These are phyloP conservation scores for Talaromyces stipitatus DNA, from an alignment of 495 filamentous ascomycete genomes.

Conservation along the genomic window DNA sequence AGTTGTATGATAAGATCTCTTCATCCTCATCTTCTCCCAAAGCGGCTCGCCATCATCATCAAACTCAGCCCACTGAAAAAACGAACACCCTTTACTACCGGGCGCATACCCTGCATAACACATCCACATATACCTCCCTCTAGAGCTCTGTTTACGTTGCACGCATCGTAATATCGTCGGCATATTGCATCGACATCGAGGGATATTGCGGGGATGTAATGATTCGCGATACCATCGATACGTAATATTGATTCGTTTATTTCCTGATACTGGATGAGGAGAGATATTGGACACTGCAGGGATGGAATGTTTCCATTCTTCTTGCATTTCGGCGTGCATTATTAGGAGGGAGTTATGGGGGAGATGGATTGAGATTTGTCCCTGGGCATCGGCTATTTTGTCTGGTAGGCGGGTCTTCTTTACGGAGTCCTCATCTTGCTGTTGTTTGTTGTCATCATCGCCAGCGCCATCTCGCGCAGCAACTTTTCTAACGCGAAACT, in stretches of 20 bases:
- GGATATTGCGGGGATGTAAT: constrained; percentile 59
- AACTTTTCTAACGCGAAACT: constrained; percentile 79
- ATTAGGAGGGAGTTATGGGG: constrained; percentile 89
- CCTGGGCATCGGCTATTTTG: constrained; percentile 51
- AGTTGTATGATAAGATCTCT: constrained; percentile 5
- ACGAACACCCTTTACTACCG: constrained; percentile 68
- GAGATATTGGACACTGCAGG: constrained; percentile 64
- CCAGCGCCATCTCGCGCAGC: constrained; percentile 46
- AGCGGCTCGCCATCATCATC: constrained; percentile 77
- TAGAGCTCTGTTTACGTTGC: constrained; percentile 63
- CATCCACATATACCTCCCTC: constrained; percentile 89
- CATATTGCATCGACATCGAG: constrained; percentile 56
- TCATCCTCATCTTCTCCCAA: constrained; percentile 35
- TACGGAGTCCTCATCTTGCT: constrained; percentile 8
- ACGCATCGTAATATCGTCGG: constrained; percentile 71
- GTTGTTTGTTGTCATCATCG: constrained; percentile 15
- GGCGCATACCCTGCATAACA: constrained; percentile 73
- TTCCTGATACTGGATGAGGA: constrained; percentile 74
- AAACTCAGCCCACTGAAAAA: constrained; percentile 87
- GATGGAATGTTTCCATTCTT: constrained; percentile 58
- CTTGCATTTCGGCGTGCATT: constrained; percentile 83
- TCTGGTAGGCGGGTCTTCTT: constrained; percentile 12
- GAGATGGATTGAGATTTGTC: constrained; percentile 84
- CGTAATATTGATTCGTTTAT: constrained; percentile 82
- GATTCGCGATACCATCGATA: constrained; percentile 78